Conservation (phyloP, 164 flowering plant species). For the Magnolia kwangsiensis region DNA sequence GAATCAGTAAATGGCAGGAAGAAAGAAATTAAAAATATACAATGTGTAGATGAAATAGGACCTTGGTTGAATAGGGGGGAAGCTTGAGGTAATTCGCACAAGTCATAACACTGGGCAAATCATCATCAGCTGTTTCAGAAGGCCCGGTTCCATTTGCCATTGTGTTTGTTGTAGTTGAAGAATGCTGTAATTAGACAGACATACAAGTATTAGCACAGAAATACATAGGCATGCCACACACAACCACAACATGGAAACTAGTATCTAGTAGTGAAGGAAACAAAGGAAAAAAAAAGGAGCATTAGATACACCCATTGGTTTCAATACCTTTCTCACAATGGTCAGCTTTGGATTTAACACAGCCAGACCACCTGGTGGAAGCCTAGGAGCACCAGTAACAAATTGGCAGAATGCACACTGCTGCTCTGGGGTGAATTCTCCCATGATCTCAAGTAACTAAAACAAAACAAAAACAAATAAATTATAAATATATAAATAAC, state of each 20-base stretch:
- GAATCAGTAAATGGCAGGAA: not conserved
- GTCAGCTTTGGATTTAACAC: constrained; percentile 92
- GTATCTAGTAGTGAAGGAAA: not conserved
- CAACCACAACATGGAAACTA: not conserved
- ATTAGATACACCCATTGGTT: not conserved
- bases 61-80: constrained; percentile 99
- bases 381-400: constrained; percentile 99
- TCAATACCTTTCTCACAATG: constrained; percentile 88
- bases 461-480: constrained; percentile 9
- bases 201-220: constrained; percentile 3
- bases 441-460: constrained; percentile 95
- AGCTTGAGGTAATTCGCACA: constrained; percentile 99
- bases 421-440: constrained; percentile 89
- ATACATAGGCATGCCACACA: not conserved
- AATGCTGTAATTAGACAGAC: constrained; percentile 47
- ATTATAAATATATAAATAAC: too few species aligned
- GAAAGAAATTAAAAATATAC: not conserved
- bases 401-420: constrained; percentile 97
- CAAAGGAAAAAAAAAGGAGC: not conserved
- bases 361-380: constrained; percentile 99
- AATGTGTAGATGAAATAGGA: constrained; percentile 12
- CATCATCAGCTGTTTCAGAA: constrained; percentile 87
- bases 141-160: constrained; percentile 64
- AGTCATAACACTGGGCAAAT: constrained; percentile 99
- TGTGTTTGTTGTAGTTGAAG: constrained; percentile 50